Evolutionary conservation across 202 grass and related monocot species (phyloP), one percentile per base, ranked within the genome.

Genomic region (Tripidium arundinaceum): DNA sequence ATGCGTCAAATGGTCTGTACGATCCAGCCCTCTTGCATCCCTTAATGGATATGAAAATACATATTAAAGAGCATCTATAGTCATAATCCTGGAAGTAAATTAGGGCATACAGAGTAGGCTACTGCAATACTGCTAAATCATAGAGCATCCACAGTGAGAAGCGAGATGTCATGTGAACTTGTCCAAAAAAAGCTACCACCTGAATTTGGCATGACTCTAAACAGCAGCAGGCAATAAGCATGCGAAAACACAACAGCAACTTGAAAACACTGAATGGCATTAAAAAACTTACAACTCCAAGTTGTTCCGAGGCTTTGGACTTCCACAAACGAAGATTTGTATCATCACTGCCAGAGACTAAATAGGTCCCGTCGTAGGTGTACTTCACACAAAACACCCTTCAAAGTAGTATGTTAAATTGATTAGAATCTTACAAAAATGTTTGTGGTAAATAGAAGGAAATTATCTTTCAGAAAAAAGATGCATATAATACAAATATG

Each of bases 291-390:
- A 96, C 97, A 76, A 96, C 87, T 90, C 97, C 97, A 61, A 99
- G 74, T 78, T 99, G 92, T 87, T 99, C 97, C 47, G 90, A 93
- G 75, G 89, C 92, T 74, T 96, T 96, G 33, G 90, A 90, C 38
- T 93, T 99, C 92, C 97, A 99, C 62, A 96, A 57, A 33, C 90
- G 90, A 82, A 99, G 88, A 82, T 99, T 99, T 26, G 97, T 99
- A 68, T 99, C 97, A 88, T 99, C 97, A 90, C 92, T 99, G 40
- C 92, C 92, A 89, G 97, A 99, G 65, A 99, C 88, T 64, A 93
- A 34, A 83, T 99, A 99, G 26, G 92, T 93, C 36, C 83, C 90
- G 39, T 96, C 97, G 10, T 88, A 96, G 68, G 88, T 99, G 78
- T 91, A 99, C 68, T 83, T 96, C 76, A 99, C 97, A 76, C 85